Evolutionary conservation across 305 asterid genomes (phyloP).

Genomic region (Fraxinus dipetala): DNA sequence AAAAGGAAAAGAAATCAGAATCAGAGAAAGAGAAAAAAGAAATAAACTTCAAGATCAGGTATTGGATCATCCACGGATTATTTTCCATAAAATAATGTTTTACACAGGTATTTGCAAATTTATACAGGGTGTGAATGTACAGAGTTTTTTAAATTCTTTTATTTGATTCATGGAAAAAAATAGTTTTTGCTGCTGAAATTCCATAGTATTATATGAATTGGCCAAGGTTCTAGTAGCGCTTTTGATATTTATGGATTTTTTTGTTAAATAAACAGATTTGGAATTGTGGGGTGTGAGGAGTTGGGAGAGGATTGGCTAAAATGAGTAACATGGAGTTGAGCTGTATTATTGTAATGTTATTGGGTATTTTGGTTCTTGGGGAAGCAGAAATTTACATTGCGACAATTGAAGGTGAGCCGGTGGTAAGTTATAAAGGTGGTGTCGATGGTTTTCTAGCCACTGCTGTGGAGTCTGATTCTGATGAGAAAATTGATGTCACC

Average conservation of each 20-base stretch:
- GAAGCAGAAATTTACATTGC: conserved; percentile 77
- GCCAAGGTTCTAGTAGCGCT: background rate
- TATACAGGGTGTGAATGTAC: background rate
- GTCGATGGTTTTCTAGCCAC: conserved; percentile 88
- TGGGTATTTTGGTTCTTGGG: conserved; percentile 42
- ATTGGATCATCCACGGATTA: conserved; percentile 26
- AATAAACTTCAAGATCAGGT: conserved; percentile 19
- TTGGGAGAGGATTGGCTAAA: conserved; percentile 29
- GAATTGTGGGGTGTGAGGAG: conserved; percentile 29
- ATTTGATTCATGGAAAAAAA: background rate
- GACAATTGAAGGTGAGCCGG: conserved; percentile 96
- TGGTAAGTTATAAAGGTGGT: conserved; percentile 82
- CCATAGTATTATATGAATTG: background rate
- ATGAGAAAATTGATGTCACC: conserved; percentile 40
- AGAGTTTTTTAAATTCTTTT: background rate
- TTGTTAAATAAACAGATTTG: conserved; percentile 31
- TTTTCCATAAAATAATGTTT: background rate
- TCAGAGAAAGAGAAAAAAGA: background rate
- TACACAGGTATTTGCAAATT: background rate
- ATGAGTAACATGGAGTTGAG: conserved; percentile 49
- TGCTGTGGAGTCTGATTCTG: conserved; percentile 77
- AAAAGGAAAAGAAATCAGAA: conserved; percentile 5
- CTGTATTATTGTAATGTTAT: conserved; percentile 37
- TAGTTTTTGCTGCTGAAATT: background rate
- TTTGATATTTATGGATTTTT: conserved; percentile 8